Evolutionary conservation across 306 rosid genomes (phyloP), one percentile per base, ranked within the genome.

Genomic region (Vigna angularis): DNA sequence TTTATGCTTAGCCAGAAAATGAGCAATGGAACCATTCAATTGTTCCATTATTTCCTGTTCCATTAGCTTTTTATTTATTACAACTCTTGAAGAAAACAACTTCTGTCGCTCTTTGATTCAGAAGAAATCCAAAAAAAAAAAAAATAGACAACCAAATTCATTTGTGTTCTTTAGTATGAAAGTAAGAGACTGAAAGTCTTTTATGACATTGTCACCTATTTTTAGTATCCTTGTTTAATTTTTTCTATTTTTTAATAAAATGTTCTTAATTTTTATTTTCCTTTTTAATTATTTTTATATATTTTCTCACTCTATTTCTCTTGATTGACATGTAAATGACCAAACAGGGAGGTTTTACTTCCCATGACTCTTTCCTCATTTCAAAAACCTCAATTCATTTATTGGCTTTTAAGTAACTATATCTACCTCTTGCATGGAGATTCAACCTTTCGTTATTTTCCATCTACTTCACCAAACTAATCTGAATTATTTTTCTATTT

Each of bases 301-400:
- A 44, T 45, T 45, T 11, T 45, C 3, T 44, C 4, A 2, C 16
- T 12, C 5, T 45, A 12, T 45, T 45, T 45, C 14, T 45, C 47
- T 20, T 20, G 49, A 47, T 7, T 18, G 30, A 10, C 74, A 65
- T 66, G 74, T 49, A 34, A 0, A 11, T 24, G 57, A 34, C 68
- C 26, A 52, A 42, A 74, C 34, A 22, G 30, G 49, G 14, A 59
- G 18, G 48, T 6, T 9, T 10, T 11, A 22, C 18, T 64, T 49
- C 26, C 52, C 53, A 22, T 18, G 51, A 32, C 10, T 38, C 36
- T 55, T 55, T 17, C 69, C 75, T 11, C 22, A 0, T 20, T 3
- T 6, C 17, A 22, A 14, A 73, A 66, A 59, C 3, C 48, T 18
- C 14, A 51, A 6, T 36, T 76, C 75, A 79, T 74, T 77, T 77